phyloP scores from a whole-genome alignment of 1,284 basidiomycete genomes.

The Cryptococcus deneoformans region DNA sequence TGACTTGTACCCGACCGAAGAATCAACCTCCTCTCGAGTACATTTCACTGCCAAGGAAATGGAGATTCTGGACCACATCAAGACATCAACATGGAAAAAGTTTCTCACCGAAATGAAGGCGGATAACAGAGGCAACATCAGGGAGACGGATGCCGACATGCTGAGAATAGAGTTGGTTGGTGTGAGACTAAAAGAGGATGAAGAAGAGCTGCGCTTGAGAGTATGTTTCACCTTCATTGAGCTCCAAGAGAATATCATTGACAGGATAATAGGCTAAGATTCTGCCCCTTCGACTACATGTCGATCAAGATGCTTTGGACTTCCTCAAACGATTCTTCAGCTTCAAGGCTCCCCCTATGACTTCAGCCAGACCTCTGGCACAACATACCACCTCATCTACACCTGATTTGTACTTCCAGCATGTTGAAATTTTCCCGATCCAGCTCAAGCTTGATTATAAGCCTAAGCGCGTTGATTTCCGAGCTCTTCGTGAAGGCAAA shows the following conservation, averaged over 20 bases:
- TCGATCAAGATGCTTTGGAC: conserved; percentile 97
- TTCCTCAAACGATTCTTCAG: conserved; percentile 96
- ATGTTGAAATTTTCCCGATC: conserved; percentile 59
- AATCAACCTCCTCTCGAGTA: conserved; percentile 60
- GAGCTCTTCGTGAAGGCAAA: conserved; percentile 82
- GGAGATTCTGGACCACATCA: conserved; percentile 95
- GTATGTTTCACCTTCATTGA: conserved; percentile 54
- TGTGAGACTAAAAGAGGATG: conserved; percentile 63
- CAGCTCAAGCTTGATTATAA: conserved; percentile 95
- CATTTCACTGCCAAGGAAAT: conserved; percentile 66
- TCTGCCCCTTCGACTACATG: conserved; percentile 83
- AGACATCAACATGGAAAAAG: conserved; percentile 97
- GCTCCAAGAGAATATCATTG: not conserved
- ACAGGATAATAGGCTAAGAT: conserved; percentile 66
- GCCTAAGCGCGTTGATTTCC: conserved; percentile 92
- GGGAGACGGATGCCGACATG: conserved; percentile 91
- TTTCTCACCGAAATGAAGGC: conserved; percentile 82
- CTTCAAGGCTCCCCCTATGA: conserved; percentile 65
- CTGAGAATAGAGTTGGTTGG: conserved; percentile 75
- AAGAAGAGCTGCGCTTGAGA: conserved; percentile 76
- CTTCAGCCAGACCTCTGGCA: conserved; percentile 21
- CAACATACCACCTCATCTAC: conserved; percentile 35
- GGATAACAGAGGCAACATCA: conserved; percentile 76
- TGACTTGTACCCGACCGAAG: conserved; percentile 60
- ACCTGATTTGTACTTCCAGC: conserved; percentile 51